Conservation (phyloP, 2,329 filamentous ascomycete genomes). For the Monosporascus sp. region DNA sequence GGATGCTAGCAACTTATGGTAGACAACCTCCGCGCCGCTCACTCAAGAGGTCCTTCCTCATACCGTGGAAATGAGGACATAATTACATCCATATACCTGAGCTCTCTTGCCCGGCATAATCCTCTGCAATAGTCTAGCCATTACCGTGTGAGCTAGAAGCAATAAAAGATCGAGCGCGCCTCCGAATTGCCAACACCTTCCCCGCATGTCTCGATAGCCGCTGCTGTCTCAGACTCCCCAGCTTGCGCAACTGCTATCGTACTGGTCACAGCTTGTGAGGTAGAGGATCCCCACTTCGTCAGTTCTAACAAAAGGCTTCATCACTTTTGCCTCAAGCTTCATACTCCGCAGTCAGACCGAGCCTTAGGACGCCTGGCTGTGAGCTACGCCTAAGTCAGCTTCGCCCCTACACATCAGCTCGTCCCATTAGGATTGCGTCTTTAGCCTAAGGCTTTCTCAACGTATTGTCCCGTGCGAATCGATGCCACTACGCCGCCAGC, state of each 20-base stretch:
- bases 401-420: constrained; percentile 17
- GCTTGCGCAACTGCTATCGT: constrained; percentile 23
- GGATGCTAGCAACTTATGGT: constrained; percentile 10
- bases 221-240: constrained; percentile 25
- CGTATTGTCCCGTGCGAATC: constrained; percentile 24
- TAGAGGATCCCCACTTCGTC: constrained; percentile 19
- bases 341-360: constrained; percentile 23
- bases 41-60: constrained; percentile 9
- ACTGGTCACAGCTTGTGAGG: constrained; percentile 18
- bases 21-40: constrained; percentile 13
- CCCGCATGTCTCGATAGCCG: constrained; percentile 19
- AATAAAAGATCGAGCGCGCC: constrained; percentile 20
- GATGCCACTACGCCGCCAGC: constrained; percentile 21
- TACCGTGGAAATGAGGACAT: constrained; percentile 9
- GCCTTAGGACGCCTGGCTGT: constrained; percentile 13
- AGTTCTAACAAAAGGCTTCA: constrained; percentile 16
- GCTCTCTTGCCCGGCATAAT: constrained; percentile 13
- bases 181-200: constrained; percentile 15
- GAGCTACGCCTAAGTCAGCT: constrained; percentile 16
- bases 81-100: constrained; percentile 20
- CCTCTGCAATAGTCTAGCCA: constrained; percentile 10
- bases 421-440: constrained; percentile 19
- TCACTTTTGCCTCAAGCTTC: constrained; percentile 19
- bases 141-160: constrained; percentile 9
- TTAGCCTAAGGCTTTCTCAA: constrained; percentile 16